Evolutionary conservation across 345 rosid genomes (phyloP).

Genomic region (Laguncularia racemosa): DNA sequence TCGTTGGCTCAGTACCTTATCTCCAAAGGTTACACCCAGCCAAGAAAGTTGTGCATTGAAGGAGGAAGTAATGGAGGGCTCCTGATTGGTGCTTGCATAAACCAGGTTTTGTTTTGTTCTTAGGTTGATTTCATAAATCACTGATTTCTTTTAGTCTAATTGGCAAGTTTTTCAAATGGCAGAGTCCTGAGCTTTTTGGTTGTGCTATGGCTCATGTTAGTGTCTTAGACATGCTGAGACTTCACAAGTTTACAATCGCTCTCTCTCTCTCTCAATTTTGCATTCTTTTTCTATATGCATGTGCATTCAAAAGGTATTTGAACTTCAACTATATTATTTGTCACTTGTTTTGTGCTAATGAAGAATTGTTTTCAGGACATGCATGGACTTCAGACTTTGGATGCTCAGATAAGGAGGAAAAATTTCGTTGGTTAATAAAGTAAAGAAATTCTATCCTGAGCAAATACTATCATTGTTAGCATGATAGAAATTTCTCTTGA

Average conservation of each 20-base stretch:
- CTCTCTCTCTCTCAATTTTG: conserved; percentile 1
- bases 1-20: conserved; percentile 67
- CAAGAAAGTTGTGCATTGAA: conserved; percentile 77
- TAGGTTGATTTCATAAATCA: background rate
- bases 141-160: background rate
- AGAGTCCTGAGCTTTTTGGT: conserved; percentile 98
- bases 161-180: conserved; percentile 2
- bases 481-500: background rate
- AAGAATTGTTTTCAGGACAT: conserved; percentile 48
- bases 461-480: background rate
- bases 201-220: conserved; percentile 98
- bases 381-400: conserved; percentile 95
- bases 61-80: conserved; percentile 97
- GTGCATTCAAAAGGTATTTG: no score
- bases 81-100: conserved; percentile 87
- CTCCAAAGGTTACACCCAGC: conserved; percentile 69
- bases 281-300: background rate
- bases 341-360: conserved; percentile 3
- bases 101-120: conserved; percentile 49
- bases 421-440: conserved; percentile 88
- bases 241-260: conserved; percentile 88
- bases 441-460: conserved; percentile 22
- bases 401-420: conserved; percentile 81
- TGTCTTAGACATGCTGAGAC: conserved; percentile 96
- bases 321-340: background rate